Conservation (phyloP, 148 eudicot species). For the Rhododendron ovatum region DNA sequence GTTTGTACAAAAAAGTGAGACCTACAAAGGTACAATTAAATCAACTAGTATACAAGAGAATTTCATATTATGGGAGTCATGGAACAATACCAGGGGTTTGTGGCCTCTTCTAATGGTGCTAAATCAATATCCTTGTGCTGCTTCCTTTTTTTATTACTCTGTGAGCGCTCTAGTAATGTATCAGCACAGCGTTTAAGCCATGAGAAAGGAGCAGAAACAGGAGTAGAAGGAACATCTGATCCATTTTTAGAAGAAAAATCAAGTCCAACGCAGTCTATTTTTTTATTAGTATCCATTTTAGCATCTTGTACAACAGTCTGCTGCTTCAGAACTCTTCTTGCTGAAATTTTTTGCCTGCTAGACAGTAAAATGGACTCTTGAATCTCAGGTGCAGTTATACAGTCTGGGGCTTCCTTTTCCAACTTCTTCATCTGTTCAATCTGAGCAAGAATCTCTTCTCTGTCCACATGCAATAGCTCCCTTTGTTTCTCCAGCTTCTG, state of each 20-base stretch:
- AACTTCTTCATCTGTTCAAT: slow-evolving; percentile 69
- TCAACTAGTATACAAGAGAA: neutral
- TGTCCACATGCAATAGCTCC: slow-evolving; percentile 74
- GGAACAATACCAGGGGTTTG: slow-evolving; percentile 19
- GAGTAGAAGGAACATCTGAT: slow-evolving; percentile 36
- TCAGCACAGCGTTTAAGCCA: slow-evolving; percentile 72
- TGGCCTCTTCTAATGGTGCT: slow-evolving; percentile 14
- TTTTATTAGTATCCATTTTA: slow-evolving; percentile 19
- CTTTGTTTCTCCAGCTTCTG: slow-evolving; percentile 85
- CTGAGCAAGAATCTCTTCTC: slow-evolving; percentile 61
- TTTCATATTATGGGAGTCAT: neutral
- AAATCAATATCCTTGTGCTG: slow-evolving; percentile 28
- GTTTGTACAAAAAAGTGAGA: neutral
- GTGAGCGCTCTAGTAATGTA: slow-evolving; percentile 38
- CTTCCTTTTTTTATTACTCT: slow-evolving; percentile 52
- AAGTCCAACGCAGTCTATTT: slow-evolving; percentile 19
- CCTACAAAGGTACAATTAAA: neutral
- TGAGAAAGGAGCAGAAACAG: slow-evolving; percentile 54
- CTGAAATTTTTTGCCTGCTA: slow-evolving; percentile 17
- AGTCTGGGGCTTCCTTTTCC: slow-evolving; percentile 55
- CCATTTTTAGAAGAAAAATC: slow-evolving; percentile 16
- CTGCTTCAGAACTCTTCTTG: slow-evolving; percentile 32
- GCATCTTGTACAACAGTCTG: slow-evolving; percentile 19
- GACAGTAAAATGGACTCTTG: slow-evolving; percentile 27
- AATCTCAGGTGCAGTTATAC: slow-evolving; percentile 31